phyloP scores from a whole-genome alignment of 768 basidiomycete species.

The Pisolithus albus region DNA sequence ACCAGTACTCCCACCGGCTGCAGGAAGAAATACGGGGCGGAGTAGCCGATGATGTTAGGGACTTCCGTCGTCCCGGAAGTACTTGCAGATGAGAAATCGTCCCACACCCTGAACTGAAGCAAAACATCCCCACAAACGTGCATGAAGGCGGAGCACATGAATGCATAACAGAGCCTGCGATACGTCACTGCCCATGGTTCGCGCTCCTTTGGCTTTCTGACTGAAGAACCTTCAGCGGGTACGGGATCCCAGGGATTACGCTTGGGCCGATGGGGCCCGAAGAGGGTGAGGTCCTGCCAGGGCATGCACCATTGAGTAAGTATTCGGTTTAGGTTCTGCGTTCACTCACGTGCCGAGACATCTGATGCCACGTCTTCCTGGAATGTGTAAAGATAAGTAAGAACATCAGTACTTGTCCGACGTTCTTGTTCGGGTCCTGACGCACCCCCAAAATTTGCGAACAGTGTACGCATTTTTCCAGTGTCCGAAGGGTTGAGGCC shows the following conservation, averaged over 20 bases:
- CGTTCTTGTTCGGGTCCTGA: not conserved
- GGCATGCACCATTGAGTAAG: not conserved
- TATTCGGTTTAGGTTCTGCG: not conserved
- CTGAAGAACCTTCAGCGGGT: not conserved
- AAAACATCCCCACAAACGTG: not conserved
- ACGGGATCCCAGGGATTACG: not conserved
- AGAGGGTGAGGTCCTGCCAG: not conserved
- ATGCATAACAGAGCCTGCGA: not conserved
- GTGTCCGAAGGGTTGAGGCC: not conserved
- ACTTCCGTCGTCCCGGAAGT: not conserved
- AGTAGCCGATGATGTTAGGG: not conserved
- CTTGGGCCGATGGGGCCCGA: not conserved
- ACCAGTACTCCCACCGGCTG: not conserved
- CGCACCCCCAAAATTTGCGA: not conserved
- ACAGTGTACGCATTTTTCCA: not conserved
- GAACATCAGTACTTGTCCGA: not conserved
- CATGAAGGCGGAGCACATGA: not conserved
- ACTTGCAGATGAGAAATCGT: not conserved
- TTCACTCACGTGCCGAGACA: not conserved
- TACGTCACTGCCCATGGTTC: not conserved
- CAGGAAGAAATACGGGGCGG: not conserved
- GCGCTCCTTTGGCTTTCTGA: not conserved
- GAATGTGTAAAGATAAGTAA: not conserved
- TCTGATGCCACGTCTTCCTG: not conserved
- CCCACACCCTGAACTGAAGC: not conserved